Base-by-base conservation (phyloP, 2,329 filamentous ascomycete species). In the Neonectria punicea region DNA sequence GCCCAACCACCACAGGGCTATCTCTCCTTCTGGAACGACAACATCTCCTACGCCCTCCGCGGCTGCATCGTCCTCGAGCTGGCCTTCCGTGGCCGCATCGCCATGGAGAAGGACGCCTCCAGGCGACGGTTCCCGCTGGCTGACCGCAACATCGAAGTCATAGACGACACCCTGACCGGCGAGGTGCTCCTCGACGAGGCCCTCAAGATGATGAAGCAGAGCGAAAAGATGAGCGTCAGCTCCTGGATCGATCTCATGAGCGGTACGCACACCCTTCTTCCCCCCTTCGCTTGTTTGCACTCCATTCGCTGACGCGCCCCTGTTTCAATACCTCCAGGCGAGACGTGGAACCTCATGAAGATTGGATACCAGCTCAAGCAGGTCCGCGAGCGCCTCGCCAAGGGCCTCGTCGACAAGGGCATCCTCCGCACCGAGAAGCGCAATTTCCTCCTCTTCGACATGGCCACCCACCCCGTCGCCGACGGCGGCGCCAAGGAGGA, bases 331-430 rank as follows among this genome's bases (percentile, higher is more conserved):
- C 41, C 32, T 53, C n/a, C 77, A 98, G 95, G 96, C 79, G 96
- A 99, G 82, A 99, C 96, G 60, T 99, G 96, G 96, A 99, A 99
- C 79, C 85, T 99, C 70, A 98, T 99, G 96, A 99, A 99, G 86
- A 99, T 99, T 75, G 96, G 96, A 79, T 99, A 99, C 82, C 96
- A 99, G 85, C 88, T 99, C 74, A 99, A 99, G 85, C 96, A 99
- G 86, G 96, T 99, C 64, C 94, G 96, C 78, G 96, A 99, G 84
- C 93, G 96, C 63, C 88, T 99, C 62, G 95, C 94, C 76, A 99
- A 99, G 83, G 96, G 96, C 36, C 89, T 99, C 50, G 96, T 99
- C 70, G 96, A 99, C 84, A 99, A 99, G 84, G 96, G 96, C 76
- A 97, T 99, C 78, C 89, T 99, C 63, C 93, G 96, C 74, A 99